phyloP scores from a whole-genome alignment of 345 rosid species.

The Eucalyptus pumila region DNA sequence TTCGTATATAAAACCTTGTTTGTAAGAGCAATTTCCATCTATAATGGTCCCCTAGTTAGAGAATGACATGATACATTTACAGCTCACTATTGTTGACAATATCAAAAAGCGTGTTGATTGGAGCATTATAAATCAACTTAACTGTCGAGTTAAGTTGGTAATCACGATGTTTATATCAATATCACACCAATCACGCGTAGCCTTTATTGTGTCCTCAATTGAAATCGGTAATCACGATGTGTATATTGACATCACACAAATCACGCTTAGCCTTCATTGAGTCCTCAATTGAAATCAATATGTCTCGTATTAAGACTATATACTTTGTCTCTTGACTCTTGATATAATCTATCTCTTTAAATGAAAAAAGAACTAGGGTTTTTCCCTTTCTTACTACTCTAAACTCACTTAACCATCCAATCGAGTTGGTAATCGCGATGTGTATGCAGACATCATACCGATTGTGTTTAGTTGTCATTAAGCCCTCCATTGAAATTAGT shows the following conservation, averaged over 20 bases:
- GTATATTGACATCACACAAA: not conserved
- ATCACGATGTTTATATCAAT: not conserved
- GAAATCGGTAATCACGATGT: not conserved
- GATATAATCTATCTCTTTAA: not conserved
- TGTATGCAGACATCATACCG: not conserved
- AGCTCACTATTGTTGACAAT: not conserved
- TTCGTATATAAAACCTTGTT: not conserved
- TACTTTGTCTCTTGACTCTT: not conserved
- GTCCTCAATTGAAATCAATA: too few relatives aligned
- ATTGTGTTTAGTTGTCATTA: not conserved
- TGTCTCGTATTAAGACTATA: not conserved
- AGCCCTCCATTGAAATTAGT: too few relatives aligned
- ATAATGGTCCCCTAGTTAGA: not conserved
- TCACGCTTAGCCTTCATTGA: not conserved
- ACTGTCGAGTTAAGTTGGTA: accelerated
- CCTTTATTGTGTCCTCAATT: not conserved
- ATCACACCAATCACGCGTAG: not conserved
- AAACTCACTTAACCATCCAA: too few relatives aligned
- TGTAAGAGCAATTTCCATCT: not conserved
- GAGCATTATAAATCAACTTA: not conserved
- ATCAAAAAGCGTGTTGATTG: not conserved
- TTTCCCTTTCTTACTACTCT: not conserved
- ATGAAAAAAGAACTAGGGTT: not conserved
- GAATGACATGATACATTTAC: not conserved
- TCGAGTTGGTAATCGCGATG: not conserved